A percentile compares a stretch with the other conserved stretches of the same genome.
Conservation (phyloP, 768 basidiomycete genomes). For the Mycena albidolilacea region DNA sequence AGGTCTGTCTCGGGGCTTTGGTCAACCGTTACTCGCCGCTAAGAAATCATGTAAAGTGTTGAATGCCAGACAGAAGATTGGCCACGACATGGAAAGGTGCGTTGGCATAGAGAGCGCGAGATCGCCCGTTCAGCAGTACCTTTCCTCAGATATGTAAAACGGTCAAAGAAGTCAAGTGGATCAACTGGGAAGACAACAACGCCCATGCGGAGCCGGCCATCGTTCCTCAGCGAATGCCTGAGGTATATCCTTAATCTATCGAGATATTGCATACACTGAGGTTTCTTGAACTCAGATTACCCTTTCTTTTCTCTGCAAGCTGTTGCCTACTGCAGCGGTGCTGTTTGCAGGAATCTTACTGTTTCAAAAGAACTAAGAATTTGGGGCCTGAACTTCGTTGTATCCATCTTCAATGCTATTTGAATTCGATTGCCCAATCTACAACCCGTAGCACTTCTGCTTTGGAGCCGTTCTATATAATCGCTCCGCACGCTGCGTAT, state of each 20-base stretch:
- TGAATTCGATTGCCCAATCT: too few species aligned
- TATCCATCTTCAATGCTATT: too few species aligned
- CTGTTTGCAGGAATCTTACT: too few species aligned
- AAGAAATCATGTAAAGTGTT: constrained; percentile 5
- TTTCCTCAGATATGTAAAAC: constrained; percentile 32
- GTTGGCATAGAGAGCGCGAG: constrained; percentile 4
- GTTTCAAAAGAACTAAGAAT: too few species aligned
- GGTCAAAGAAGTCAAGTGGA: constrained; percentile 26
- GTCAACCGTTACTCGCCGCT: not conserved
- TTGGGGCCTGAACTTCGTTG: too few species aligned
- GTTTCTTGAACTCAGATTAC: not conserved
- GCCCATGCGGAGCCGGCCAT: not conserved
- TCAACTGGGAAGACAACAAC: constrained; percentile 4
- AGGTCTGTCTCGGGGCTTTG: constrained; percentile 5
- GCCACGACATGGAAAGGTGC: constrained; percentile 33
- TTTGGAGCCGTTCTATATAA: too few species aligned
- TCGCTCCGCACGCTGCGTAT: too few species aligned
- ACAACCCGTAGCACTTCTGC: too few species aligned
- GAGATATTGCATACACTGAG: too few species aligned
- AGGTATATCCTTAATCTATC: not conserved
- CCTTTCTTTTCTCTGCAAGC: not conserved
- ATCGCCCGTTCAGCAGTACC: not conserved
- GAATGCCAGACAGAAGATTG: constrained; percentile 38
- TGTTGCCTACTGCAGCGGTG: too few species aligned
- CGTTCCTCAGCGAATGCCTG: not conserved